Percentiles rank a stretch among this genome's conserved stretches.
phyloP scores from a whole-genome alignment of 768 basidiomycete species.

The Naganishia randhawae region DNA sequence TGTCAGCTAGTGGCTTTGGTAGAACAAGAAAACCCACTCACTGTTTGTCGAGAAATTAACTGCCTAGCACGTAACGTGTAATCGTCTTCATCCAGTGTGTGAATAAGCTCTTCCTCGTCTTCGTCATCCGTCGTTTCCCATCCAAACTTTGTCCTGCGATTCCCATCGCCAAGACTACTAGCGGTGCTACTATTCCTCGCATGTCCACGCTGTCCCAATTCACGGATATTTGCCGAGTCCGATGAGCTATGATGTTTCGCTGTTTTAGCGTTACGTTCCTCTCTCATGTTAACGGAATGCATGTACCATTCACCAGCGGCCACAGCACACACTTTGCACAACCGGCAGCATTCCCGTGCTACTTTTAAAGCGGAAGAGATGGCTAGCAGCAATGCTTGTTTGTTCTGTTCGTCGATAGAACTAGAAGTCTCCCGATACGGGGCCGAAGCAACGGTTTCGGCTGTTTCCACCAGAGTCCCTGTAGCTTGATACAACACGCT shows the following conservation, averaged over 20 bases:
- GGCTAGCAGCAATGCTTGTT: constrained; percentile 69
- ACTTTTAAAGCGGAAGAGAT: constrained; percentile 83
- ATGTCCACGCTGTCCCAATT: background rate
- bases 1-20: background rate
- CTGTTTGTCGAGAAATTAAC: constrained; percentile 12
- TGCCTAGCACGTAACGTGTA: constrained; percentile 56
- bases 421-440: constrained; percentile 54
- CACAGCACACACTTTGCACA: constrained; percentile 68
- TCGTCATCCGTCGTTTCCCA: constrained; percentile 23
- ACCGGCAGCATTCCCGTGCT: constrained; percentile 79
- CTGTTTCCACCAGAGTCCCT: constrained; percentile 78
- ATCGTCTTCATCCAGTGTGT: constrained; percentile 59
- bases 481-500: constrained; percentile 79
- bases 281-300: background rate
- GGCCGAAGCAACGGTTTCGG: constrained; percentile 67
- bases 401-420: constrained; percentile 71
- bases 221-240: background rate
- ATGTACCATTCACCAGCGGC: background rate
- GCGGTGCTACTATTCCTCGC: background rate
- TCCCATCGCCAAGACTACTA: background rate
- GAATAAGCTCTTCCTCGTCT: constrained; percentile 41
- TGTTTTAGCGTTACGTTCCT: background rate
- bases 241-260: background rate
- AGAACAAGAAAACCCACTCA: background rate
- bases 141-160: constrained; percentile 25